Evolutionary conservation across 2,329 filamentous ascomycete genomes (phyloP).

Genomic region (Pseudogymnoascus destructans): DNA sequence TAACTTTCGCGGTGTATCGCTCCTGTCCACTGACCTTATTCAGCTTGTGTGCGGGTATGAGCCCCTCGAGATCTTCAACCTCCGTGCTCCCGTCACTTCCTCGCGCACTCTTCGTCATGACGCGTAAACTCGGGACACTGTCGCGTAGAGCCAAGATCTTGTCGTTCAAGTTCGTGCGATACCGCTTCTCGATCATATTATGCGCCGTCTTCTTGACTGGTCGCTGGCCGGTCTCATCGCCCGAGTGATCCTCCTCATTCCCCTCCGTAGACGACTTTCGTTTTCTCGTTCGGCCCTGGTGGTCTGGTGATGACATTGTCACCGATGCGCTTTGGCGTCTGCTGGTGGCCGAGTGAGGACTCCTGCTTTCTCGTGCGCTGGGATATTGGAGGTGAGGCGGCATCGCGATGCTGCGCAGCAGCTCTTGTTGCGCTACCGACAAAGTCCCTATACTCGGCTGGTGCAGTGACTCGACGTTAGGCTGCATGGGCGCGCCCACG

Average conservation of each 20-base stretch:
- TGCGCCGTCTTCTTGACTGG: slow-evolving; percentile 82
- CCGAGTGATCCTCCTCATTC: slow-evolving; percentile 47
- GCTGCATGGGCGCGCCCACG: slow-evolving; percentile 14
- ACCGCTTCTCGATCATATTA: slow-evolving; percentile 97
- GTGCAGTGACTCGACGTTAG: slow-evolving; percentile 11
- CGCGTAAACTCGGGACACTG: slow-evolving; percentile 79
- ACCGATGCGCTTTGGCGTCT: slow-evolving; percentile 33
- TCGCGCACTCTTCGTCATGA: slow-evolving; percentile 60
- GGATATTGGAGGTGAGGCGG: slow-evolving; percentile 45
- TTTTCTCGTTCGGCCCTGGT: slow-evolving; percentile 43
- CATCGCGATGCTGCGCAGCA: slow-evolving; percentile 51
- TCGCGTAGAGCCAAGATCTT: slow-evolving; percentile 89
- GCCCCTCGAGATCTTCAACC: slow-evolving; percentile 66
- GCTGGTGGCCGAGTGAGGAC: slow-evolving; percentile 41
- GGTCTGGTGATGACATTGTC: slow-evolving; percentile 44
- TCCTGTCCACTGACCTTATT: slow-evolving; percentile 74
- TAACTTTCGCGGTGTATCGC: background rate
- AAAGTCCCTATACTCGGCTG: slow-evolving; percentile 29
- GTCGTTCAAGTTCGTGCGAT: slow-evolving; percentile 90
- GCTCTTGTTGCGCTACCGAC: slow-evolving; percentile 46
- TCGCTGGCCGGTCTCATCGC: slow-evolving; percentile 42
- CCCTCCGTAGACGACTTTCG: slow-evolving; percentile 53
- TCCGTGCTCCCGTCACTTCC: slow-evolving; percentile 61
- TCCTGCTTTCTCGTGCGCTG: slow-evolving; percentile 32
- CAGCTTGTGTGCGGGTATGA: slow-evolving; percentile 80